Percentiles rank a stretch among this genome's conserved stretches.
These are phyloP conservation scores for Xanthoceras sorbifolium DNA, from an alignment of 345 rosid species.

Conservation along the genomic window DNA sequence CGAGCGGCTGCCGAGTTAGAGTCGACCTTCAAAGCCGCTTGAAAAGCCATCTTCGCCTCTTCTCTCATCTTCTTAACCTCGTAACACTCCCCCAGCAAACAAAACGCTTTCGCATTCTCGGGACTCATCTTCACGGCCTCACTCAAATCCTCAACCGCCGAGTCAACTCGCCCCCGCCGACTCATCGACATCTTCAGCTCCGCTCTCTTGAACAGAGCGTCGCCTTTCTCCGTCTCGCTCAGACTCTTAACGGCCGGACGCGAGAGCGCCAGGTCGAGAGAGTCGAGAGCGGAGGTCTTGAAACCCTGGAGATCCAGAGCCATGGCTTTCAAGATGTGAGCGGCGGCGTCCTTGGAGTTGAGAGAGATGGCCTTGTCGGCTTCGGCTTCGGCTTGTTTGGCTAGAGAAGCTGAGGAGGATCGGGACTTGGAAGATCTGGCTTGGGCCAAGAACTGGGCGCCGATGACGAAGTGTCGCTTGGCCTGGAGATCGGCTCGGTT, in stretches of 20 bases:
- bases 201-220: slow-evolving; percentile 61
- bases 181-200: slow-evolving; percentile 48
- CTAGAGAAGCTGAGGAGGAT: slow-evolving; percentile 44
- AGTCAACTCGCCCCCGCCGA: slow-evolving; percentile 38
- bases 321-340: slow-evolving; percentile 61
- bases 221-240: slow-evolving; percentile 48
- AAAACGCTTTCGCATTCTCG: slow-evolving; percentile 39
- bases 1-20: slow-evolving; percentile 35
- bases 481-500: slow-evolving; percentile 44
- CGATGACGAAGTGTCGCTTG: slow-evolving; percentile 66
- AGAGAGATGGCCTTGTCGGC: slow-evolving; percentile 55
- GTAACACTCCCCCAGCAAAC: slow-evolving; percentile 60
- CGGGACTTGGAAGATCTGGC: slow-evolving; percentile 58
- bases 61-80: slow-evolving; percentile 49
- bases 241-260: slow-evolving; percentile 52
- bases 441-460: slow-evolving; percentile 60
- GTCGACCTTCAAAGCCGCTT: slow-evolving; percentile 45
- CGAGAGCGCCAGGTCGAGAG: slow-evolving; percentile 59
- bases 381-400: slow-evolving; percentile 55
- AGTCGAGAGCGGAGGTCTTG: slow-evolving; percentile 63
- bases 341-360: slow-evolving; percentile 62
- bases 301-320: slow-evolving; percentile 65
- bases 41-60: slow-evolving; percentile 49
- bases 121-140: slow-evolving; percentile 36
- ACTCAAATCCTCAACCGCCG: slow-evolving; percentile 51